Evolutionary conservation across 148 eudicot genomes (phyloP).

Genomic region (Linanthus parryae): DNA sequence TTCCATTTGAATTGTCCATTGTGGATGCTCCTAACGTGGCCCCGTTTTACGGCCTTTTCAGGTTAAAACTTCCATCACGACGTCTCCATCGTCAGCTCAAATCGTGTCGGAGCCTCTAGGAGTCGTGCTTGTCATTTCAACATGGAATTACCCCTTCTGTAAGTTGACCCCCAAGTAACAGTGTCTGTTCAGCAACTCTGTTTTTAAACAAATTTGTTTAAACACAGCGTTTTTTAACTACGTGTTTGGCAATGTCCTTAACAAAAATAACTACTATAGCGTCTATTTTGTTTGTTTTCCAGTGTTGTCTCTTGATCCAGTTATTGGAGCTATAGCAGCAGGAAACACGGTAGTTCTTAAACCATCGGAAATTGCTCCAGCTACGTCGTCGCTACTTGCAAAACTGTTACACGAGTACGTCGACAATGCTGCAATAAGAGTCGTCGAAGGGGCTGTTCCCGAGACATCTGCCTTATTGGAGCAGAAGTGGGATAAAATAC

Average conservation of each 20-base stretch:
- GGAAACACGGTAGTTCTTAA: constrained; percentile 87
- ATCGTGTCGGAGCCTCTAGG: constrained; percentile 69
- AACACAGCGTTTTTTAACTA: too few relatives aligned
- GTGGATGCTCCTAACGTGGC: too few relatives aligned
- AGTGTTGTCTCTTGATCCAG: constrained; percentile 84
- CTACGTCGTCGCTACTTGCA: constrained; percentile 62
- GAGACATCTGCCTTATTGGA: constrained; percentile 74
- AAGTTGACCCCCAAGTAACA: constrained; percentile 18
- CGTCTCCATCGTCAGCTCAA: constrained; percentile 60
- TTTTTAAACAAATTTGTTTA: too few relatives aligned
- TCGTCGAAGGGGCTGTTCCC: constrained; percentile 65
- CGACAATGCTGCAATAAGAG: constrained; percentile 58
- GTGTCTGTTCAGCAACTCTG: neutral
- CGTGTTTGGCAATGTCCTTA: neutral
- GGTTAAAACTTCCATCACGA: constrained; percentile 46
- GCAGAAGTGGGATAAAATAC: constrained; percentile 92
- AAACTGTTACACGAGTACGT: constrained; percentile 53
- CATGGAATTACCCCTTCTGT: constrained; percentile 95
- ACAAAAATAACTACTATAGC: too few relatives aligned
- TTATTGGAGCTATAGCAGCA: constrained; percentile 89
- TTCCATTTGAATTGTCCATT: too few relatives aligned
- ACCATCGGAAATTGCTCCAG: constrained; percentile 87
- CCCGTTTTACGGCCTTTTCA: constrained; percentile 13
- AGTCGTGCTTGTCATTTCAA: constrained; percentile 59
- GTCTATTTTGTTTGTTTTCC: neutral